Base-by-base conservation (phyloP, 2,329 filamentous ascomycete species). In the Verticillium longisporum region DNA sequence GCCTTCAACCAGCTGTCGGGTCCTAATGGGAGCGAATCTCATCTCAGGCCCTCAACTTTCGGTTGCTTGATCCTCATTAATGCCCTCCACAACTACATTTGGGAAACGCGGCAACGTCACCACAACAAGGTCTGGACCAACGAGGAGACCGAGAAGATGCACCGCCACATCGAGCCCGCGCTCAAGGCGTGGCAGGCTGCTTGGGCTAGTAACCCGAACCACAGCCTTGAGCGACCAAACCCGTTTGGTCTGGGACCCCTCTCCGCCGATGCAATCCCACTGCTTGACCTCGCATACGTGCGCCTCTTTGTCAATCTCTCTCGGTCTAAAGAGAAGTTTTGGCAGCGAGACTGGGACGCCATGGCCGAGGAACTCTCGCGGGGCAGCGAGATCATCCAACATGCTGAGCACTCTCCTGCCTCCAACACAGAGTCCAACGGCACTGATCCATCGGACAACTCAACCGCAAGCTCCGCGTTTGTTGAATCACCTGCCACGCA, bases 61-160 rank as follows among this genome's bases (percentile, higher is more conserved):
- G 95, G 94, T 9, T 97, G 92, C 71, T 80, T 97, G 34, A 84
- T 97, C 6, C 78, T 99, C 64, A 97, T 98, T 72, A 94, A 97
- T 71, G 93, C 95, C 3, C 80, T 98, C 31, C 95, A 98, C 76
- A 97, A 97, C 68, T 97, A 97, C 74, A 97, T 98, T 55, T 98
- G 95, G 95, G 94, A 98, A 75, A 97, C 93, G 0, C 84, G 94
- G 31, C 93, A 97, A 74, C 83, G 92, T 59, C 93, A 97, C 68
- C 88, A 93, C 68, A 92, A 90, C 68, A 88, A 92, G 64, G 82
- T 92, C 57, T 97, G 94, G 94, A 96, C 92, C 1, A 86, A 88
- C 37, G 89, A 94, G 66, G 94, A 98, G 74, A 96, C 92, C 0
- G 93, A 98, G 67, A 92, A 92, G 65, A 96, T 98, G 92, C 93